These are phyloP conservation scores for Xylaria sp. DNA, from an alignment of 2,329 filamentous ascomycete genomes.

Conservation along the genomic window DNA sequence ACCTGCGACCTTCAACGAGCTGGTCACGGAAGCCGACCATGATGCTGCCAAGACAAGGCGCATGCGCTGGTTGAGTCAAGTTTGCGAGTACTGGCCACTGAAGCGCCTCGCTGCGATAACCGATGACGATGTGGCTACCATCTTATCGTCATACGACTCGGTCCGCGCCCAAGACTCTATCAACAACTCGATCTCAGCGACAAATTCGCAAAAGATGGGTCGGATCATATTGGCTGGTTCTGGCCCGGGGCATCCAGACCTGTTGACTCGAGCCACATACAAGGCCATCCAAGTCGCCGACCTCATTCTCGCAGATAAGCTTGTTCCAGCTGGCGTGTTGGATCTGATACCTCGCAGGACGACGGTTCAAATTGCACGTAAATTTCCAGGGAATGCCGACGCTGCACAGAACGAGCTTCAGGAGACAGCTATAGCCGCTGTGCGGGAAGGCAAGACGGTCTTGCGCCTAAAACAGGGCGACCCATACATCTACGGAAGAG, in stretches of 20 bases:
- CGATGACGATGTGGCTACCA: constrained; percentile 69
- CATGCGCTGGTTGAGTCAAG: constrained; percentile 89
- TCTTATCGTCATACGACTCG: constrained; percentile 66
- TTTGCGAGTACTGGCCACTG: constrained; percentile 98
- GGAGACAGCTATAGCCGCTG: constrained; percentile 65
- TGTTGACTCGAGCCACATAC: constrained; percentile 77
- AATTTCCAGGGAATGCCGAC: constrained; percentile 96
- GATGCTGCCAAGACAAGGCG: constrained; percentile 72
- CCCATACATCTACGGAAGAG: constrained; percentile 91
- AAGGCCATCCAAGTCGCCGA: constrained; percentile 71
- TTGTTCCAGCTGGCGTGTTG: constrained; percentile 77
- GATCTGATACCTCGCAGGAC: constrained; percentile 87
- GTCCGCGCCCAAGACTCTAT: constrained; percentile 16
- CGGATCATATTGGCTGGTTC: constrained; percentile 85
- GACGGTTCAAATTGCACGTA: constrained; percentile 84
- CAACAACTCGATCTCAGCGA: constrained; percentile 15
- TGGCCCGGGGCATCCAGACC: constrained; percentile 85
- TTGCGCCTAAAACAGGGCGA: constrained; percentile 93
- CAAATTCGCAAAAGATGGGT: constrained; percentile 40
- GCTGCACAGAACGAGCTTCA: constrained; percentile 87
- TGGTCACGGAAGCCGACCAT: constrained; percentile 68
- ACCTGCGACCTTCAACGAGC: constrained; percentile 73
- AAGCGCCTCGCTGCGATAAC: constrained; percentile 72
- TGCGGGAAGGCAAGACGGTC: constrained; percentile 65
- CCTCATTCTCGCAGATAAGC: constrained; percentile 78